Evolutionary conservation across 345 rosid genomes (phyloP).

Genomic region (Ricinus communis): DNA sequence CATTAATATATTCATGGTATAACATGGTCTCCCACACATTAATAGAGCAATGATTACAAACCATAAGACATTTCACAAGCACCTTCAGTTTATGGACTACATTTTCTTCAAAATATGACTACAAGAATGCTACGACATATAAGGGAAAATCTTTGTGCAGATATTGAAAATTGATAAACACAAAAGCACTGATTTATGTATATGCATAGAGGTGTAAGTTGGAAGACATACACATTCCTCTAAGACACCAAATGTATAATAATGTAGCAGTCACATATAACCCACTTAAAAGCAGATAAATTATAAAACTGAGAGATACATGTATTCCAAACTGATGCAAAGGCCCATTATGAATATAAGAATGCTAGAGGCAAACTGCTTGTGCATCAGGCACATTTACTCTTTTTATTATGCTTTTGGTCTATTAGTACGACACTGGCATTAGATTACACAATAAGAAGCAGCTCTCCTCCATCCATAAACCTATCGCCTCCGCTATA

Average conservation of each 20-base stretch:
- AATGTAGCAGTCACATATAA: not conserved
- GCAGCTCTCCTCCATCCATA: not conserved
- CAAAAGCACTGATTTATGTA: not conserved
- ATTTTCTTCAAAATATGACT: not conserved
- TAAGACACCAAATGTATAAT: not conserved
- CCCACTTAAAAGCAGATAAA: not conserved
- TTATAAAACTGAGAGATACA: not conserved
- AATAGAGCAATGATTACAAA: too few species aligned
- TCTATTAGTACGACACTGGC: not conserved
- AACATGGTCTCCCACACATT: too few species aligned
- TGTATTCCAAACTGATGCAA: not conserved
- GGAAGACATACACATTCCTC: not conserved
- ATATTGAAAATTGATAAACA: not conserved
- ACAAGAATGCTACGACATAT: not conserved
- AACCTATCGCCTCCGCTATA: not conserved
- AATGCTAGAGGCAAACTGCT: not conserved
- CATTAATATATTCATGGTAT: too few species aligned
- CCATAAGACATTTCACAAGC: not conserved
- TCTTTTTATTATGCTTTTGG: not conserved
- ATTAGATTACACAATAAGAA: not conserved
- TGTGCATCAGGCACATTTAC: not conserved
- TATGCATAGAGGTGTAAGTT: not conserved
- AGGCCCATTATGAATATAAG: not conserved
- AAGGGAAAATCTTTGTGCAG: not conserved
- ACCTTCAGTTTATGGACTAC: not conserved